Evolutionary conservation across 805 yeast genomes (phyloP).

Genomic region (Ogataea glucozyma): DNA sequence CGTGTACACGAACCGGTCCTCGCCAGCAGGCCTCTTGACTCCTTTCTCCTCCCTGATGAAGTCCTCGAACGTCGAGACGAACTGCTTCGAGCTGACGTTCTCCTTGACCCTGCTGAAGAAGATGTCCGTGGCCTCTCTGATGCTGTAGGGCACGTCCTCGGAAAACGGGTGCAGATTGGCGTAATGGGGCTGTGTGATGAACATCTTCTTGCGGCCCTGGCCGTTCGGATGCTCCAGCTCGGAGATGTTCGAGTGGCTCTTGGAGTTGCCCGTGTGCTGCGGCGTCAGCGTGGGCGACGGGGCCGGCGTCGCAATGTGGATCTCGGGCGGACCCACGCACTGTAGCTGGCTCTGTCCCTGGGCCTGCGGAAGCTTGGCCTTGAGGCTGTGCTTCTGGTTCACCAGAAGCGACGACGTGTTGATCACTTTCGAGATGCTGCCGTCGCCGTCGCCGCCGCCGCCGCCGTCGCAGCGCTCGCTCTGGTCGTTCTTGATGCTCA

Average conservation of each 20-base stretch:
- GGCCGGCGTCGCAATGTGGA: constrained; percentile 83
- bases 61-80: constrained; percentile 68
- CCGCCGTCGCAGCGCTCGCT: too few relatives aligned
- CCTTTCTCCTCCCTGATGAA: constrained; percentile 67
- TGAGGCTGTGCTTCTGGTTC: constrained; percentile 34
- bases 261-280: constrained; percentile 34
- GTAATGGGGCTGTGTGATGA: constrained; percentile 34
- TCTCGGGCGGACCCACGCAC: constrained; percentile 35
- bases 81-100: constrained; percentile 65
- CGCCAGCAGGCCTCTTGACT: constrained; percentile 2
- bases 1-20: constrained; percentile 21
- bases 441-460: too few relatives aligned
- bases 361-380: constrained; percentile 39
- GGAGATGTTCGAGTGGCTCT: constrained; percentile 28
- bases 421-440: constrained; percentile 23
- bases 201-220: constrained; percentile 36
- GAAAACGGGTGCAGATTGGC: constrained; percentile 36
- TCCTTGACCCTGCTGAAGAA: constrained; percentile 62
- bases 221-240: constrained; percentile 34
- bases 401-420: constrained; percentile 32
- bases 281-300: constrained; percentile 78
- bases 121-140: constrained; percentile 75
- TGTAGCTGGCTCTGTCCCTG: too few relatives aligned
- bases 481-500: constrained; percentile 22
- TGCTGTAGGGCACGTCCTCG: constrained; percentile 63